Evolutionary conservation across 2,329 filamentous ascomycete species (phyloP).

Genomic region (Ophiostoma australiae): DNA sequence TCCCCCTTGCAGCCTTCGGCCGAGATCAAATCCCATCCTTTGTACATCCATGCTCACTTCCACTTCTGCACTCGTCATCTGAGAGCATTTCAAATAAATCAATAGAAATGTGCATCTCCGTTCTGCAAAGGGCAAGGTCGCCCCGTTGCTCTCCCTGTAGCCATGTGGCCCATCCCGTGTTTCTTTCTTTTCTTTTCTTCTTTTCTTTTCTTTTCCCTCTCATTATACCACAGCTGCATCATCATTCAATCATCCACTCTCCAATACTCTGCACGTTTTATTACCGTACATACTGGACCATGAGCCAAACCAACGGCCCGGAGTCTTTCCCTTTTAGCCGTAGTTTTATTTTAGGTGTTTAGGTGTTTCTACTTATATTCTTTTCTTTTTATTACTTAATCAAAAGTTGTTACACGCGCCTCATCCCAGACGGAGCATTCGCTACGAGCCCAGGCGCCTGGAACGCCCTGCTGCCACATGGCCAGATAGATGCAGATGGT

Average conservation of each 20-base stretch:
- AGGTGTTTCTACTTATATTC: not conserved
- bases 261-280: too few relatives aligned
- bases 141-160: not conserved
- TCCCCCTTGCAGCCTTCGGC: not conserved
- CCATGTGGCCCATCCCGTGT: not conserved
- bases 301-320: not conserved
- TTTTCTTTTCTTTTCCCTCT: not conserved
- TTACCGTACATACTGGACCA: too few relatives aligned
- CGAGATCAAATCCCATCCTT: not conserved
- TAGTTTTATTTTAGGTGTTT: not conserved
- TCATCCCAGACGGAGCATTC: not conserved
- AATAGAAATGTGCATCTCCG: not conserved
- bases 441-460: not conserved
- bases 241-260: not conserved
- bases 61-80: not conserved
- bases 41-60: too few relatives aligned
- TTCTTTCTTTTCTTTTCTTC: not conserved
- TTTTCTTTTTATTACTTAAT: not conserved
- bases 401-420: not conserved
- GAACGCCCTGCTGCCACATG: not conserved
- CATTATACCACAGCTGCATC: not conserved
- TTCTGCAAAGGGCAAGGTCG: constrained; percentile 2
- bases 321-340: constrained; percentile 5
- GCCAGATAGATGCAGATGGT: not conserved
- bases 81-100: not conserved